phyloP scores from a whole-genome alignment of 257 asterid species.

The Salvia miltiorrhiza region DNA sequence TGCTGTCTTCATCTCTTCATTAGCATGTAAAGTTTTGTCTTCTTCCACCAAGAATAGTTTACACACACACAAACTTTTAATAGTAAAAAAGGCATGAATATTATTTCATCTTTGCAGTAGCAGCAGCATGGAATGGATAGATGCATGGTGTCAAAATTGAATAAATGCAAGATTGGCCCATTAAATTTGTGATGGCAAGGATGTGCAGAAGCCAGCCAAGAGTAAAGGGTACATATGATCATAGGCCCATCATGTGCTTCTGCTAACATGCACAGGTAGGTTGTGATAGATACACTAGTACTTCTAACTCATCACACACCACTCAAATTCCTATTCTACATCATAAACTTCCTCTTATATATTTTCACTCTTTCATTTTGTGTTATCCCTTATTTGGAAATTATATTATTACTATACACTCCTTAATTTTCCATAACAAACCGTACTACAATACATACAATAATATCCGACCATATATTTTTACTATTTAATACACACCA shows the following conservation, averaged over 20 bases:
- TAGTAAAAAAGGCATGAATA: background rate
- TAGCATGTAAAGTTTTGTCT: slow-evolving; percentile 32
- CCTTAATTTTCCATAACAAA: background rate
- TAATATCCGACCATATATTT: too few species aligned
- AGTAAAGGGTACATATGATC: slow-evolving; percentile 35
- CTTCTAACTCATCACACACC: slow-evolving; percentile 3
- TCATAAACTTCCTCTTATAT: too few species aligned
- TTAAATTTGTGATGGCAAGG: slow-evolving; percentile 27
- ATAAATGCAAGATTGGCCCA: slow-evolving; percentile 48
- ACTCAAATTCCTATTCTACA: background rate
- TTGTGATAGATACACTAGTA: slow-evolving; percentile 35
- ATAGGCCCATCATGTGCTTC: slow-evolving; percentile 56
- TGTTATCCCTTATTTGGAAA: background rate
- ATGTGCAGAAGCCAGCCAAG: slow-evolving; percentile 44
- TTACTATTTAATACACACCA: background rate
- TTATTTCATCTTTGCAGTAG: too few species aligned
- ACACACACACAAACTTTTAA: slow-evolving; percentile 5
- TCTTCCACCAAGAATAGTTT: slow-evolving; percentile 9
- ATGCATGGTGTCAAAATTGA: slow-evolving; percentile 39
- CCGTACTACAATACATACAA: background rate
- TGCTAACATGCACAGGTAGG: slow-evolving; percentile 46
- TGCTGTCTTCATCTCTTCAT: slow-evolving; percentile 17
- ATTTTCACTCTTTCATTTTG: background rate
- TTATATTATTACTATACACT: too few species aligned
- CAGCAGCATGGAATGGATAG: too few species aligned